A percentile compares a stretch with the other conserved stretches of the same genome.
Evolutionary conservation across 2,329 filamentous ascomycete species (phyloP).

Genomic region (Colletotrichum navitas): DNA sequence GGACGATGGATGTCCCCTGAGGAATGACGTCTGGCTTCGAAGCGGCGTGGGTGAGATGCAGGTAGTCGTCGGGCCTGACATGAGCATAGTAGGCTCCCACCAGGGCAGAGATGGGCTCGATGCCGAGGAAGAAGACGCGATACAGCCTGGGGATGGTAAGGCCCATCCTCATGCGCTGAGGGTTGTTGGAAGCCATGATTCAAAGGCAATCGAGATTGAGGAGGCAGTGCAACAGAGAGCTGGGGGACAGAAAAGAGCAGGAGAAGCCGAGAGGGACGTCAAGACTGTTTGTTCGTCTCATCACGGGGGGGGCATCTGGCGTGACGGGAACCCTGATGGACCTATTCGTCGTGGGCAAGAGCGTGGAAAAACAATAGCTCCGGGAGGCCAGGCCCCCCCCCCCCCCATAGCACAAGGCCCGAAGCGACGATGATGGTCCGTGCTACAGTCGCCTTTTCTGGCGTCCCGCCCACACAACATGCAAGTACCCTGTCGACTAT

Average conservation of each 20-base stretch:
- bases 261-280: conserved; percentile 7
- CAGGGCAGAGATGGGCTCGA: conserved; percentile 72
- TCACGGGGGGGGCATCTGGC: conserved; percentile 23
- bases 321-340: conserved; percentile 40
- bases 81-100: conserved; percentile 66
- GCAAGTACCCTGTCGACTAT: no score
- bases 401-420: conserved; percentile 3
- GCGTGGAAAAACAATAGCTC: conserved; percentile 36
- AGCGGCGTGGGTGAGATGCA: conserved; percentile 71
- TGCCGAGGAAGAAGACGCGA: conserved; percentile 79
- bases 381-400: not conserved
- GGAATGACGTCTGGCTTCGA: conserved; percentile 65
- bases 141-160: conserved; percentile 71
- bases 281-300: conserved; percentile 30
- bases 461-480: no score
- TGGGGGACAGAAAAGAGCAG: not conserved
- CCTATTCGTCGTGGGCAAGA: conserved; percentile 12
- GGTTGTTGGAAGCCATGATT: conserved; percentile 43
- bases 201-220: not conserved
- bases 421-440: conserved; percentile 6
- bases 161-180: conserved; percentile 45
- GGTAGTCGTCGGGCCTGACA: conserved; percentile 67
- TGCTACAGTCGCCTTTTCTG: not conserved
- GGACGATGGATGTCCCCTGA: conserved; percentile 72
- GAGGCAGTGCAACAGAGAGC: not conserved